phyloP scores from a whole-genome alignment of 441 rosid species.

The Croton setiger region DNA sequence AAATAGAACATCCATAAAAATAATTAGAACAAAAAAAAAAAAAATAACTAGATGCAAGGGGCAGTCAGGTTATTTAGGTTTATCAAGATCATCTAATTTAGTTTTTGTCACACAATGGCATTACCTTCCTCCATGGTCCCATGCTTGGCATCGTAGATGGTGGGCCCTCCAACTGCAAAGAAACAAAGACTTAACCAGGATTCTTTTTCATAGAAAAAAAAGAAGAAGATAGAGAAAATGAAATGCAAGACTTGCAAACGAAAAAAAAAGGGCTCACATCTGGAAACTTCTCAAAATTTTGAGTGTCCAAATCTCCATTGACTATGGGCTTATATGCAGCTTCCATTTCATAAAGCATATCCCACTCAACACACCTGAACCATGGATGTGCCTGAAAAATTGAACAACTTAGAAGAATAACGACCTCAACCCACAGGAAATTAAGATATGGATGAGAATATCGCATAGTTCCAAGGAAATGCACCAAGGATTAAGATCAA shows the following conservation, averaged over 20 bases:
- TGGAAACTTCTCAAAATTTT: conserved; percentile 94
- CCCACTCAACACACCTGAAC: conserved; percentile 77
- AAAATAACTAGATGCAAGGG: no score
- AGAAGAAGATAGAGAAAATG: not conserved
- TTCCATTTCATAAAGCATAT: conserved; percentile 75
- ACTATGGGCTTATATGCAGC: conserved; percentile 78
- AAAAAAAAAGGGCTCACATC: conserved; percentile 54
- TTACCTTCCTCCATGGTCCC: conserved; percentile 98
- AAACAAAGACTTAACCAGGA: conserved; percentile 18
- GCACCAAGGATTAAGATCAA: conserved; percentile 7
- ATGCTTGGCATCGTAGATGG: conserved; percentile 62
- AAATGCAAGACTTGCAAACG: not conserved
- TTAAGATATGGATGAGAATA: not conserved
- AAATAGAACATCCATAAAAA: no score
- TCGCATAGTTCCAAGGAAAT: conserved; percentile 4
- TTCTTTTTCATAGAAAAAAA: not conserved
- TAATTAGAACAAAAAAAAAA: no score
- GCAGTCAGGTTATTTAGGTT: not conserved
- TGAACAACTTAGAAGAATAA: conserved; percentile 15
- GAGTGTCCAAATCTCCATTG: conserved; percentile 85
- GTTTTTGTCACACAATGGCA: not conserved
- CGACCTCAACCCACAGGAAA: conserved; percentile 8
- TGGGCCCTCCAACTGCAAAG: conserved; percentile 62
- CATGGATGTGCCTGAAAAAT: conserved; percentile 67
- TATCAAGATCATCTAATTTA: not conserved